phyloP scores from a whole-genome alignment of 169 alveolate species.

The Plasmodium ovale region DNA sequence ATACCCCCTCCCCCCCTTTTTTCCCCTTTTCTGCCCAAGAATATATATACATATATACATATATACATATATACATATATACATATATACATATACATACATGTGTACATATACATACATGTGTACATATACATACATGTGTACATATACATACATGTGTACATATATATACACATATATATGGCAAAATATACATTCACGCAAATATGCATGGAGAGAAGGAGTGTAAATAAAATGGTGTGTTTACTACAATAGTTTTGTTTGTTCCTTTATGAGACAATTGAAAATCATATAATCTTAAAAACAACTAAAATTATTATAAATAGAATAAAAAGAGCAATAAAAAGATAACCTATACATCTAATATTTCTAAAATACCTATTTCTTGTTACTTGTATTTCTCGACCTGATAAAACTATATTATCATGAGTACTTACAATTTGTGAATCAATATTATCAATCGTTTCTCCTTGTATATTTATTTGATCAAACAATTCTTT shows the following conservation, averaged over 20 bases:
- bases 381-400: conserved; percentile 65
- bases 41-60: too few species aligned
- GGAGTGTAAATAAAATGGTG: too few species aligned
- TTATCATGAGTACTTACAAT: conserved; percentile 66
- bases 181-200: neutral
- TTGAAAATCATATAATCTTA: conserved; percentile 52
- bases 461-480: conserved; percentile 68
- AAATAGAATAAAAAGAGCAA: conserved; percentile 33
- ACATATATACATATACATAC: neutral
- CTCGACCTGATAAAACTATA: conserved; percentile 53
- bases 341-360: conserved; percentile 30
- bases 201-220: neutral
- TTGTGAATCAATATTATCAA: conserved; percentile 72
- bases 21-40: too few species aligned
- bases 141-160: neutral
- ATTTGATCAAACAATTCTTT: conserved; percentile 69
- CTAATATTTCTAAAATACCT: conserved; percentile 61
- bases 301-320: conserved; percentile 49
- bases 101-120: neutral
- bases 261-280: too few species aligned
- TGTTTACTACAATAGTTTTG: too few species aligned
- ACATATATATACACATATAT: neutral
- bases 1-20: too few species aligned
- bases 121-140: neutral
- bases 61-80: neutral